These are phyloP conservation scores for Calonectria crousiana DNA, from an alignment of 2,329 filamentous ascomycete genomes.

Conservation along the genomic window DNA sequence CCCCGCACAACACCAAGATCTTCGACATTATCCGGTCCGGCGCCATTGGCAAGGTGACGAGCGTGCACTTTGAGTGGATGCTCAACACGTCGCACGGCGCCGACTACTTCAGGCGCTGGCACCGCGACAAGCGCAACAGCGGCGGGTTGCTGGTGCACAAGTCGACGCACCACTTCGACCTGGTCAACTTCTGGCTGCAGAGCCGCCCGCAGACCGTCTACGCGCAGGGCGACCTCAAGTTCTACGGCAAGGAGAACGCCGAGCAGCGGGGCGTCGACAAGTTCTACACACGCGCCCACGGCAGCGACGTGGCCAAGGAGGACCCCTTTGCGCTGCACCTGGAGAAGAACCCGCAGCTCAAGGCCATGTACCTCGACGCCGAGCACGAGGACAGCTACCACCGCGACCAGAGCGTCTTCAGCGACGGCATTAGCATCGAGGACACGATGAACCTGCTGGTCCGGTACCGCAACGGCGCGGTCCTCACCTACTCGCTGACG, in stretches of 20 bases:
- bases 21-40: slow-evolving; percentile 65
- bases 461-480: slow-evolving; percentile 66
- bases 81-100: slow-evolving; percentile 72
- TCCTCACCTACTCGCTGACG: slow-evolving; percentile 69
- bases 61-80: slow-evolving; percentile 74
- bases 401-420: slow-evolving; percentile 72
- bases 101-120: slow-evolving; percentile 74
- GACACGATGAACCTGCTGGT: slow-evolving; percentile 74
- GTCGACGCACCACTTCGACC: slow-evolving; percentile 73
- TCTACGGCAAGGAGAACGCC: slow-evolving; percentile 73
- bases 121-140: slow-evolving; percentile 70
- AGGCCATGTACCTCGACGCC: slow-evolving; percentile 70
- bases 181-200: slow-evolving; percentile 73
- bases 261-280: slow-evolving; percentile 63
- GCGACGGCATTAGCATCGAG: slow-evolving; percentile 73
- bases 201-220: slow-evolving; percentile 68
- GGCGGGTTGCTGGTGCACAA: slow-evolving; percentile 73
- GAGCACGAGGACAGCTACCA: slow-evolving; percentile 74
- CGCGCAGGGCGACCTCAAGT: slow-evolving; percentile 68
- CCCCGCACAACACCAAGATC: slow-evolving; percentile 73
- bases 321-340: slow-evolving; percentile 72
- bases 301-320: slow-evolving; percentile 61
- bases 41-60: slow-evolving; percentile 67
- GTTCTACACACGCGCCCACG: slow-evolving; percentile 64
- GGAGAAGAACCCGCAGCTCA: slow-evolving; percentile 60